Evolutionary conservation across 192 early-diverging fungal genomes (phyloP), one percentile per base, ranked within the genome.

Genomic region (Backusella tarrabulga): DNA sequence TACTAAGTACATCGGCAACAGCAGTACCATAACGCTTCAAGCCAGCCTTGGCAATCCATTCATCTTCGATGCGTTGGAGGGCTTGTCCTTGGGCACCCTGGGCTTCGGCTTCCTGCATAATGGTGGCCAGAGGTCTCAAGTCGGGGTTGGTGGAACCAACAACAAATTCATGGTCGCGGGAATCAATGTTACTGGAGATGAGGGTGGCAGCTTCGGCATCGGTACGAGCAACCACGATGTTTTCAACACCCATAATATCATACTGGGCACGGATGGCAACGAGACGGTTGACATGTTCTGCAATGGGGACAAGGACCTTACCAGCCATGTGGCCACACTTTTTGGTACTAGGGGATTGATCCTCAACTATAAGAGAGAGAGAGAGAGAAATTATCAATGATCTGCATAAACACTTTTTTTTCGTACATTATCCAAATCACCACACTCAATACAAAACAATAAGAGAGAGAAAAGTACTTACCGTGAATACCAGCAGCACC

Each of bases 251-350:
- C 97, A 99, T 98, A 81, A 99, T 97, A 84, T 99, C 97, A 78
- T 93, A 96, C 89, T 99, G 97, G 60, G 96, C 91, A 81, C 97
- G 93, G 81, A 94, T 92, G 75, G 96, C 96, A 21, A 98, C 92
- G 68, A 98, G 87, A 50, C 97, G 92, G 90, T 97, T 97, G 86
- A 98, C 97, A 88, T 99, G 97, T 86, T 99, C 96, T 3, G 93
- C 93, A 44, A 98, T 95, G 23, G 97, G 97, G 6, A 99, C 97
- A n/a, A 99, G 85, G 35, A 99, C 97, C 84, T 99, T 99, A 67
- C 97, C 97, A 66, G 96, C 97, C 97, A 99, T 99, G 85, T 99
- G 97, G 21, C 97, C 97, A 83, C 97, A 99, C 90, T 99, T 99
- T 83, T 99, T 99, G 80, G 95, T 97, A 77, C 95, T 93, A 29